phyloP scores from a whole-genome alignment of 805 yeast genomes.

The Grigorovia transvaalensis region DNA sequence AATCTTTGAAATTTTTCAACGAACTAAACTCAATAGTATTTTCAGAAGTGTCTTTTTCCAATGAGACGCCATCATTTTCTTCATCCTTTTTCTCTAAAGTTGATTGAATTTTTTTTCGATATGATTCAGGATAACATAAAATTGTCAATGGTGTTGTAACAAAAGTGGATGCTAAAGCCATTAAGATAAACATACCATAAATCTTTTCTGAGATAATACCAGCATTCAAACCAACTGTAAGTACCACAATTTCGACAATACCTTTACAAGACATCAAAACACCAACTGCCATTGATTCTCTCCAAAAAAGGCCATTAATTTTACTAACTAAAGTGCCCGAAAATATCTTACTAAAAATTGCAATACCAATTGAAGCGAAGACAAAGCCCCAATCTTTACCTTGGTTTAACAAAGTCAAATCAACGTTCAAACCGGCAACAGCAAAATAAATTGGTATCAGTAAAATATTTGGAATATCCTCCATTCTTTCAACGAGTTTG shows the following conservation, averaged over 20 bases:
- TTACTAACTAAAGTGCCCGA: conserved; percentile 63
- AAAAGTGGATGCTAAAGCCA: conserved; percentile 73
- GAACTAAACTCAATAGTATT: neutral
- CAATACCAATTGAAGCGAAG: conserved; percentile 55
- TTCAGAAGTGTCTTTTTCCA: neutral
- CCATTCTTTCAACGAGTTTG: conserved; percentile 61
- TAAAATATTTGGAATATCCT: conserved; percentile 62
- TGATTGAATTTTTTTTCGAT: conserved; percentile 40
- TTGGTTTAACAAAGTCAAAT: conserved; percentile 49
- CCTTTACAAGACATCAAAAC: conserved; percentile 83
- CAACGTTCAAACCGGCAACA: conserved; percentile 62
- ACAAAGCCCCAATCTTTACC: conserved; percentile 76
- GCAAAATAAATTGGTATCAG: conserved; percentile 74
- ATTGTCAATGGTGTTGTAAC: conserved; percentile 69
- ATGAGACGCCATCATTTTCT: neutral
- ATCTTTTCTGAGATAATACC: conserved; percentile 53
- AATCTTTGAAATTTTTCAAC: conserved; percentile 13
- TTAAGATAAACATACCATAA: conserved; percentile 71
- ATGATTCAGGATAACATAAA: conserved; percentile 48
- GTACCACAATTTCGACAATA: conserved; percentile 73
- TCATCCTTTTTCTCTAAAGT: conserved; percentile 14
- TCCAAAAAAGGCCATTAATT: conserved; percentile 51
- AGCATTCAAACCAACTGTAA: conserved; percentile 63
- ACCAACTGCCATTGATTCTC: conserved; percentile 70
- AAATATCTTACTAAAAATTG: conserved; percentile 53